phyloP scores from a whole-genome alignment of 2,329 filamentous ascomycete genomes.

The Lojkania enalia region DNA sequence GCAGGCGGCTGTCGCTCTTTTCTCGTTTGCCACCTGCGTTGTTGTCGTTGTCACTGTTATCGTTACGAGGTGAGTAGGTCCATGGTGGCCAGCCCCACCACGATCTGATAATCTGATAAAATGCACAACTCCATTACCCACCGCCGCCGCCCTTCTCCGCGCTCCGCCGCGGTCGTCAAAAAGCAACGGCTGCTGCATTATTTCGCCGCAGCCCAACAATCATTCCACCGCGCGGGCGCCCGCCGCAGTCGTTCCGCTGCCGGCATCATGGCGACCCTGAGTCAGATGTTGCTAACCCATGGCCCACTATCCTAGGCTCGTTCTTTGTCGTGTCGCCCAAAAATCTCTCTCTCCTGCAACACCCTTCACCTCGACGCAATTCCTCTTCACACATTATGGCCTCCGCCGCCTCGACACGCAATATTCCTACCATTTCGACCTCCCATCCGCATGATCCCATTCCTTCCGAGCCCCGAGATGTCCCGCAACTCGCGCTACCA shows the following conservation, averaged over 20 bases:
- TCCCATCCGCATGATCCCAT: conserved; percentile 54
- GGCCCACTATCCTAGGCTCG: conserved; percentile 19
- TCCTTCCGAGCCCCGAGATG: conserved; percentile 45
- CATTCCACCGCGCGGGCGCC: not conserved
- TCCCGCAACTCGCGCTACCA: conserved; percentile 35
- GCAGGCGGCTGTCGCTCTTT: conserved; percentile 22
- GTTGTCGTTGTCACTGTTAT: too few relatives aligned
- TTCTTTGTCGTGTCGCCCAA: conserved; percentile 26
- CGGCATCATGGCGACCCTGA: conserved; percentile 8
- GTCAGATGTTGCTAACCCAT: conserved; percentile 33
- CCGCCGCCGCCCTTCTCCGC: conserved; percentile 14
- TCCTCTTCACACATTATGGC: conserved; percentile 23
- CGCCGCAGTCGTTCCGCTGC: not conserved
- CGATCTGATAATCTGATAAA: conserved; percentile 35
- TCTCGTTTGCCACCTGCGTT: conserved; percentile 14
- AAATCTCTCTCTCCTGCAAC: conserved; percentile 13
- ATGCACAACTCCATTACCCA: conserved; percentile 7
- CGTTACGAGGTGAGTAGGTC: too few relatives aligned
- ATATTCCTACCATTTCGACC: conserved; percentile 47
- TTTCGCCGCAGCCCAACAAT: not conserved
- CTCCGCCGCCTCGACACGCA: conserved; percentile 24
- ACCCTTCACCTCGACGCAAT: conserved; percentile 6
- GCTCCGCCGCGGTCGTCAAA: conserved; percentile 13
- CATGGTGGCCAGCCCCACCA: conserved; percentile 25
- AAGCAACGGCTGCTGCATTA: conserved; percentile 9